phyloP scores from a whole-genome alignment of 2,329 filamentous ascomycete genomes.

The Nemania diffusa region DNA sequence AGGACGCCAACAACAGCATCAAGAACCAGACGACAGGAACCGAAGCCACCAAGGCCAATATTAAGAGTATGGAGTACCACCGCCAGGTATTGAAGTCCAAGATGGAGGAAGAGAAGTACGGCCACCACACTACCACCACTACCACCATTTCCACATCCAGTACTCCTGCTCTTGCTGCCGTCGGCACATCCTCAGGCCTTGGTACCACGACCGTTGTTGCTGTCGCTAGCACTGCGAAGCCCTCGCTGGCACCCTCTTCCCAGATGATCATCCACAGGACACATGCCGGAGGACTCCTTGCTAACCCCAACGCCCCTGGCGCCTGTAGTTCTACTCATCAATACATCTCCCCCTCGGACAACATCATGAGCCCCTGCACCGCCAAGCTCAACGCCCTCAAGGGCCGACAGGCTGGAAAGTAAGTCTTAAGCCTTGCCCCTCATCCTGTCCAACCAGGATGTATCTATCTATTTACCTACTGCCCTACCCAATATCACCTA shows the following conservation, averaged over 20 bases:
- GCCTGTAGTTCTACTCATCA: constrained; percentile 56
- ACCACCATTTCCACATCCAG: constrained; percentile 10
- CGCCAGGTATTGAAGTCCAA: constrained; percentile 79
- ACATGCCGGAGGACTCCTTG: constrained; percentile 39
- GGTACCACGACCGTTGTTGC: constrained; percentile 28
- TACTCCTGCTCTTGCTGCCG: neutral
- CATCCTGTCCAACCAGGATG: no score
- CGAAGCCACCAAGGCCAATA: constrained; percentile 55
- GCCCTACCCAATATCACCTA: neutral
- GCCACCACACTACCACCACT: constrained; percentile 20
- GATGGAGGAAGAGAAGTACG: constrained; percentile 73
- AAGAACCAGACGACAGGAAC: constrained; percentile 42
- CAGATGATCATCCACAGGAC: constrained; percentile 38
- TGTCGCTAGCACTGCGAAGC: constrained; percentile 28
- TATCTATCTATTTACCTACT: neutral
- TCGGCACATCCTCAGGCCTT: constrained; percentile 29
- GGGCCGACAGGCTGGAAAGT: constrained; percentile 84
- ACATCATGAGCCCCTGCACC: constrained; percentile 87
- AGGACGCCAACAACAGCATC: constrained; percentile 69
- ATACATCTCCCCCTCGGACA: constrained; percentile 87
- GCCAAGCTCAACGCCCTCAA: constrained; percentile 84
- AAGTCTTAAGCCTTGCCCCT: constrained; percentile 53
- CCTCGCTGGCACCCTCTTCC: constrained; percentile 31
- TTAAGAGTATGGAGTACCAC: constrained; percentile 80
- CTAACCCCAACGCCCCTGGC: constrained; percentile 38